Evolutionary conservation across 1,284 basidiomycete species (phyloP).

Genomic region (Stygiomarasmius scandens): DNA sequence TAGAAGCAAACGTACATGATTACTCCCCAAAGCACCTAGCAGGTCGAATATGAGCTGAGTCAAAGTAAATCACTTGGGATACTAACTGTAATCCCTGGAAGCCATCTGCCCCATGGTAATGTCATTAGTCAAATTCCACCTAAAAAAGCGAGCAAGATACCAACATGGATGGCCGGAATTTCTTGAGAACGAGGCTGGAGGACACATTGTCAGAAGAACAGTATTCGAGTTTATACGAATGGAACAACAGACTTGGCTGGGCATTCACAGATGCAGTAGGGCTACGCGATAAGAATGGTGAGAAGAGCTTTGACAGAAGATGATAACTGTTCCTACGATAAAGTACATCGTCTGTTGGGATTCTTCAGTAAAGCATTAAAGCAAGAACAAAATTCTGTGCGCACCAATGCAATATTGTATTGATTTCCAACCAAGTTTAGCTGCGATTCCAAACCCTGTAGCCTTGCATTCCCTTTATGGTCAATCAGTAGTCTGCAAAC

Average conservation of each 20-base stretch:
- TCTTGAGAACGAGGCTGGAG: slow-evolving; percentile 50
- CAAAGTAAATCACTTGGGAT: background rate
- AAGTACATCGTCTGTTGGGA: slow-evolving; percentile 64
- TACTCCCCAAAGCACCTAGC: slow-evolving; percentile 50
- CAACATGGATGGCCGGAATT: slow-evolving; percentile 50
- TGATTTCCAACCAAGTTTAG: slow-evolving; percentile 57
- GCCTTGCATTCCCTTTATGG: slow-evolving; percentile 69
- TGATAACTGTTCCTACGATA: slow-evolving; percentile 48
- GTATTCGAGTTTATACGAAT: background rate
- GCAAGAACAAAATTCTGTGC: slow-evolving; percentile 3
- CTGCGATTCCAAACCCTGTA: slow-evolving; percentile 59
- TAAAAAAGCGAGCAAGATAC: slow-evolving; percentile 10
- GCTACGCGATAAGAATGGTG: slow-evolving; percentile 33
- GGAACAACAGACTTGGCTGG: slow-evolving; percentile 52
- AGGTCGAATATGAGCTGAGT: slow-evolving; percentile 9
- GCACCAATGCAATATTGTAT: slow-evolving; percentile 69
- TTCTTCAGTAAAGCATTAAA: background rate
- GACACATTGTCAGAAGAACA: slow-evolving; percentile 1
- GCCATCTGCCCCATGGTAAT: slow-evolving; percentile 34
- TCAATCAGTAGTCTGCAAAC: no score
- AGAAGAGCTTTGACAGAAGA: background rate
- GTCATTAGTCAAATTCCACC: background rate
- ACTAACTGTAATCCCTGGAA: slow-evolving; percentile 49
- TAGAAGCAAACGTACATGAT: slow-evolving; percentile 41
- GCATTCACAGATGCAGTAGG: slow-evolving; percentile 63